phyloP scores from a whole-genome alignment of 306 rosid genomes.

The Castanea crenata region DNA sequence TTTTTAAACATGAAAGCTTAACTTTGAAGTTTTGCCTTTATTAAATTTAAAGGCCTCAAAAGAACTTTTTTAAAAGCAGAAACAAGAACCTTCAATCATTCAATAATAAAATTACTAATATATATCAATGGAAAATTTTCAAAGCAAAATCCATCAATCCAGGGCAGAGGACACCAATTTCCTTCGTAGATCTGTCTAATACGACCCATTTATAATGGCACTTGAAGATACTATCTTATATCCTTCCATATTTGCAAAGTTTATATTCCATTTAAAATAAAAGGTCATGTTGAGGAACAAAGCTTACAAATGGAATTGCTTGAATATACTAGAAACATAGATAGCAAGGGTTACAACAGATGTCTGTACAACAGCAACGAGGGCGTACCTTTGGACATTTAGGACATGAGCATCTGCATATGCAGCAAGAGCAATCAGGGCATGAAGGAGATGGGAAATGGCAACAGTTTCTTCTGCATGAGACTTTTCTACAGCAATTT shows the following conservation, averaged over 20 bases:
- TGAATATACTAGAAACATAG: conserved; percentile 46
- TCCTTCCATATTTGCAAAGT: conserved; percentile 47
- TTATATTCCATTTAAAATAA: conserved; percentile 38
- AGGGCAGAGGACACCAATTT: conserved; percentile 2
- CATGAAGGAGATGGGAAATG: conserved; percentile 42
- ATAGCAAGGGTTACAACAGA: conserved; percentile 59
- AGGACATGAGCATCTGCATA: conserved; percentile 58
- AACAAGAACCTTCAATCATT: too few relatives aligned
- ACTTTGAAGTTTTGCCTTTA: background rate
- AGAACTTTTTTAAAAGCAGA: background rate
- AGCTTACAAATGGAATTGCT: conserved; percentile 10
- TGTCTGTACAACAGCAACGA: conserved; percentile 55
- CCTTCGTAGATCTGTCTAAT: background rate
- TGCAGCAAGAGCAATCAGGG: conserved; percentile 48
- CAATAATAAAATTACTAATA: too few relatives aligned
- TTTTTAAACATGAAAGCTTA: background rate
- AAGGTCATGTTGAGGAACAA: conserved; percentile 25
- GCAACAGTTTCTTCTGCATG: conserved; percentile 59
- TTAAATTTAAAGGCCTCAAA: background rate
- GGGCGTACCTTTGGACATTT: conserved; percentile 53
- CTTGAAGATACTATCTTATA: conserved; percentile 2
- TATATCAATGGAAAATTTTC: too few relatives aligned
- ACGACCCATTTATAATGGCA: background rate
- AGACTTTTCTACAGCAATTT: conserved; percentile 42
- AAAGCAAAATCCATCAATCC: background rate